Base-by-base conservation (phyloP, 208 protist species). In the Balamuthia mandrillaris region DNA sequence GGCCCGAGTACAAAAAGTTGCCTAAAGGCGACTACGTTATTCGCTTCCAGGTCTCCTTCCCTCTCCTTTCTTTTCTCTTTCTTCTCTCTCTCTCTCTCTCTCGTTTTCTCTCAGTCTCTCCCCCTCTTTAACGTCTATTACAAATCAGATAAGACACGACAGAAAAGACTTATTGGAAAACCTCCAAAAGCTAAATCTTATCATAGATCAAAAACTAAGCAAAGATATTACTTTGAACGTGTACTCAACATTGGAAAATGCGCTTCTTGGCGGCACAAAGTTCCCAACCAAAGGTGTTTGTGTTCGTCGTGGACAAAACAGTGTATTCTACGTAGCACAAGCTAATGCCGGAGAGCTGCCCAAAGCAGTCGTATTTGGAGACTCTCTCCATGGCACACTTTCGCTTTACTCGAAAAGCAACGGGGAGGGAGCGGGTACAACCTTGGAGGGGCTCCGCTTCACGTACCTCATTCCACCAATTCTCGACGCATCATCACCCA, bases 351-450 rank as follows among this genome's bases (percentile, higher is more conserved):
- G 52, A 39, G 44, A 47, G 14, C 51, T 82, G 29, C 75, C 75
- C 27, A 82, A 82, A 42, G 75, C 60, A 33, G 39, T 41, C 47
- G 60, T 39, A 21, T 4, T 54, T 21, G 75, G 75, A 4, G 75
- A 82, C 27, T n/a, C 66, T 16, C 75, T 82, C 0, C 52, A 66
- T 52, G 75, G 75, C n/a, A 82, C 75, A 33, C 52, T 82, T 10
- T 39, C 44, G 18, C 52, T 82, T 24, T 82, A 82, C 75, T 66
- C 60, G 75, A 66, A 82, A 31, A 33, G 27, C 1, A 18, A 77
- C 21, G 27, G 52, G 24, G 31, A 77, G 66, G 66, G 52, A 42
- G 0, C 1, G 42, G 66, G 52, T 24, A 77, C 5, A 9, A 16
- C n/a, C 24, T 3, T 66, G 37, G 39, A 24, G 56, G 14, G 39